phyloP scores from a whole-genome alignment of 495 filamentous ascomycete genomes.

The Neurospora sp. region DNA sequence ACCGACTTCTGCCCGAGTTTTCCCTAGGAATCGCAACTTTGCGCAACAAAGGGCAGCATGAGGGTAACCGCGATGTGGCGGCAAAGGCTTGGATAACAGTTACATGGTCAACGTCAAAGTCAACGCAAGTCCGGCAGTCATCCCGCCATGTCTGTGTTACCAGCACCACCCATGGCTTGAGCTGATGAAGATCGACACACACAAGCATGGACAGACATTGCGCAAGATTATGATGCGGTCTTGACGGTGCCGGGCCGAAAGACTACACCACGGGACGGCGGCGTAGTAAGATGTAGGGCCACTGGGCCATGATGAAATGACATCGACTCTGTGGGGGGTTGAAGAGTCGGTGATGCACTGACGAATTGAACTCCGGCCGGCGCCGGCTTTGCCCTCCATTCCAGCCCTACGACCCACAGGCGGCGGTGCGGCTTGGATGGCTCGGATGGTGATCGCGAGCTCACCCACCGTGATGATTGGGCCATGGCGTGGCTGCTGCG shows the following conservation, averaged over 20 bases:
- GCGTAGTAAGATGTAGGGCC: not conserved
- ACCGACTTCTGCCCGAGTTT: not conserved
- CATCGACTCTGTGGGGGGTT: not conserved
- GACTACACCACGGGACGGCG: not conserved
- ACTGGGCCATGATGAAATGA: not conserved
- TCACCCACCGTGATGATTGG: not conserved
- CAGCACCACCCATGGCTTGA: not conserved
- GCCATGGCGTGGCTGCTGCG: not conserved
- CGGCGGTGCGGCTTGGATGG: not conserved
- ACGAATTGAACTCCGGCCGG: not conserved
- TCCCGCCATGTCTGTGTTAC: not conserved
- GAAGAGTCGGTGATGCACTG: not conserved
- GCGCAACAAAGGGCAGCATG: not conserved
- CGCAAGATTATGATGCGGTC: not conserved
- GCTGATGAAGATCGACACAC: not conserved
- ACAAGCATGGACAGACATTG: not conserved
- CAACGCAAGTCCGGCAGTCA: not conserved
- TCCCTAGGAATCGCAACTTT: not conserved
- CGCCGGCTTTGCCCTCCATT: slow-evolving; percentile 6
- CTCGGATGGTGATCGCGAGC: not conserved
- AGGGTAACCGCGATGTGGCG: not conserved
- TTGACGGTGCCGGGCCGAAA: not conserved
- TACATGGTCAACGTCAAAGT: not conserved
- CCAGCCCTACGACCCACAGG: slow-evolving; percentile 17
- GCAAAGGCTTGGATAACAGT: not conserved